phyloP scores from a whole-genome alignment of 345 rosid species.

The Lenwebbia sp. region DNA sequence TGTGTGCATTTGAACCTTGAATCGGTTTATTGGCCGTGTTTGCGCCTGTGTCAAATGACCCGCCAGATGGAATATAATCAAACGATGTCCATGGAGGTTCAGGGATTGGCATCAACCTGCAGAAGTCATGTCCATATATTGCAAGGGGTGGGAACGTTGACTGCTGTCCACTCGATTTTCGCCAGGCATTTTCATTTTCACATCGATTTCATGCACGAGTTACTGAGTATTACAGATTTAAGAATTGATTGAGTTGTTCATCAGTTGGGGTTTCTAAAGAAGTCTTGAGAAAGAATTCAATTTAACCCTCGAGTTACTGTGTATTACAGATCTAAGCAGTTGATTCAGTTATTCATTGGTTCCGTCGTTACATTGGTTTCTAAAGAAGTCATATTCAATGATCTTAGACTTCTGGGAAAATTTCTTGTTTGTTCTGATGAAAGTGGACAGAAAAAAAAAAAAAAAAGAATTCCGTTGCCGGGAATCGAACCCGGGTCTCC shows the following conservation, averaged over 20 bases:
- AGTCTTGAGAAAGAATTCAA: no score
- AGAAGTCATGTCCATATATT: background rate
- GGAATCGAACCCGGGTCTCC: conserved; percentile 98
- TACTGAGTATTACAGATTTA: background rate
- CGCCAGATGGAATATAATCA: background rate
- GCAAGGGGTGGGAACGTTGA: background rate
- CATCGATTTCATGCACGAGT: background rate
- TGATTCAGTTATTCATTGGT: background rate
- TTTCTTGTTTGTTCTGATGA: background rate
- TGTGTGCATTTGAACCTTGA: background rate
- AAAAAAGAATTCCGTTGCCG: conserved; percentile 48
- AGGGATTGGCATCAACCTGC: background rate
- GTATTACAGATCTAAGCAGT: background rate
- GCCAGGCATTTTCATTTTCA: background rate
- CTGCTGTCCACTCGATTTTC: background rate
- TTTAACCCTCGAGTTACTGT: background rate
- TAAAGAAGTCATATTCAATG: no score
- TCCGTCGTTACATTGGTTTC: no score
- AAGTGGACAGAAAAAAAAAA: background rate
- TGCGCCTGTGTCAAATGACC: background rate
- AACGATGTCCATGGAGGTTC: background rate
- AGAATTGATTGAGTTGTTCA: background rate
- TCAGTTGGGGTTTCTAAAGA: no score
- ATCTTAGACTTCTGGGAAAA: background rate
- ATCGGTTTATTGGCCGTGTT: background rate